phyloP scores from a whole-genome alignment of 345 rosid species.

The Eucalyptus guilfoylei region DNA sequence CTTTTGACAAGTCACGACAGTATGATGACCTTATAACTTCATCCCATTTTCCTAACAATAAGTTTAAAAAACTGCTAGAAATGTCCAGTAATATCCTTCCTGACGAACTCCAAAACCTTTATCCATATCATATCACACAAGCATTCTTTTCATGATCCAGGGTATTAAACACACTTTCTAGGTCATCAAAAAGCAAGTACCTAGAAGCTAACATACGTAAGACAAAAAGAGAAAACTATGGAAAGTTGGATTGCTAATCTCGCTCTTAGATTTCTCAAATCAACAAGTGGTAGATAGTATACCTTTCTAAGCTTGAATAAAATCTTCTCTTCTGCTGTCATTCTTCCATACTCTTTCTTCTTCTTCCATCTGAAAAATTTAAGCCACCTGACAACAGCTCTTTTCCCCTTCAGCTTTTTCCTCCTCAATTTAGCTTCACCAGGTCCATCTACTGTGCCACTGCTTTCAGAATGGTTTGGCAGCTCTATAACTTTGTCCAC shows the following conservation, averaged over 20 bases:
- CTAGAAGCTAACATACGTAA: background rate
- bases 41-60: background rate
- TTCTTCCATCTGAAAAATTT: slow-evolving; percentile 91
- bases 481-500: slow-evolving; percentile 9
- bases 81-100: background rate
- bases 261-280: background rate
- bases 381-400: slow-evolving; percentile 87
- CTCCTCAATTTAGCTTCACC: slow-evolving; percentile 36
- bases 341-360: slow-evolving; percentile 78
- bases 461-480: slow-evolving; percentile 1
- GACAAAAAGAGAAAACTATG: background rate
- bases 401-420: slow-evolving; percentile 73
- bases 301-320: slow-evolving; percentile 75
- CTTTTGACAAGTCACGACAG: background rate
- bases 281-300: background rate
- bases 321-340: slow-evolving; percentile 81
- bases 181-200: background rate
- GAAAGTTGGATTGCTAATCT: background rate
- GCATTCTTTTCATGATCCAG: background rate
- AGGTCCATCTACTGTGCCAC: slow-evolving; percentile 3
- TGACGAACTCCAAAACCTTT: background rate
- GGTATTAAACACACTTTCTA: background rate
- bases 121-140: background rate
- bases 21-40: background rate
- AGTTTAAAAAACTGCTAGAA: background rate